Conservation (phyloP, 169 alveolate genomes). For the Plasmodium coatneyi region DNA sequence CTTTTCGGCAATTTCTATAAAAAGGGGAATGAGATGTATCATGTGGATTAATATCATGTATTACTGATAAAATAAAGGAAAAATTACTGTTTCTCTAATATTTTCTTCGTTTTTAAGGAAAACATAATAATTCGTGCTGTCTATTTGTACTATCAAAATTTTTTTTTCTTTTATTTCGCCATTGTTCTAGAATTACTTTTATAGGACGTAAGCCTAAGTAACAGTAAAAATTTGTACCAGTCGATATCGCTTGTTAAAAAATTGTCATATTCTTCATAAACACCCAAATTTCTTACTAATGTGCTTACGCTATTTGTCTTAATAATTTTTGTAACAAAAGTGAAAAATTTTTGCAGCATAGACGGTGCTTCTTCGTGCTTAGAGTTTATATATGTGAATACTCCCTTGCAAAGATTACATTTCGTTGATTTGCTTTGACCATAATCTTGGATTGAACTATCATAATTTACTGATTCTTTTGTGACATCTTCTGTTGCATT, state of each 20-base stretch:
- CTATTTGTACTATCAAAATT: not conserved
- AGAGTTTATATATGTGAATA: conserved; percentile 13
- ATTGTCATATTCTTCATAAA: conserved; percentile 44
- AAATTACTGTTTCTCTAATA: not conserved
- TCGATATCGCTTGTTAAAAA: conserved; percentile 37
- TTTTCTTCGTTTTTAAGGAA: not conserved
- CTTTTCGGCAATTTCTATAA: conserved; percentile 23
- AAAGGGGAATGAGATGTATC: not conserved
- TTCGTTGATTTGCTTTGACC: not conserved
- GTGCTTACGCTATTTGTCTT: not conserved
- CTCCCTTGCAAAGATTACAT: conserved; percentile 56
- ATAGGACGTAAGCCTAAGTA: conserved; percentile 20
- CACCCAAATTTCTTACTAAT: conserved; percentile 6
- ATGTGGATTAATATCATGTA: not conserved
- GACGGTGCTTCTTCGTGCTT: conserved; percentile 14
- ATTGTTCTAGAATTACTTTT: not conserved
- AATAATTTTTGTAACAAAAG: conserved; percentile 6
- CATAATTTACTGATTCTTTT: not conserved
- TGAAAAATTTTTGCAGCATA: conserved; percentile 36
- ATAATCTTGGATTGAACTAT: not conserved
- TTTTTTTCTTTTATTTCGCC: not conserved
- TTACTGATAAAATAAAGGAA: not conserved
- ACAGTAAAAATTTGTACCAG: conserved; percentile 44
- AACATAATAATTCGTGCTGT: not conserved
- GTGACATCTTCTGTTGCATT: not conserved